Percentiles rank a stretch among this genome's conserved stretches.
Evolutionary conservation across 1,139 yeast genomes (phyloP).

Genomic region (Zhuliangozyma blackwelliae): DNA sequence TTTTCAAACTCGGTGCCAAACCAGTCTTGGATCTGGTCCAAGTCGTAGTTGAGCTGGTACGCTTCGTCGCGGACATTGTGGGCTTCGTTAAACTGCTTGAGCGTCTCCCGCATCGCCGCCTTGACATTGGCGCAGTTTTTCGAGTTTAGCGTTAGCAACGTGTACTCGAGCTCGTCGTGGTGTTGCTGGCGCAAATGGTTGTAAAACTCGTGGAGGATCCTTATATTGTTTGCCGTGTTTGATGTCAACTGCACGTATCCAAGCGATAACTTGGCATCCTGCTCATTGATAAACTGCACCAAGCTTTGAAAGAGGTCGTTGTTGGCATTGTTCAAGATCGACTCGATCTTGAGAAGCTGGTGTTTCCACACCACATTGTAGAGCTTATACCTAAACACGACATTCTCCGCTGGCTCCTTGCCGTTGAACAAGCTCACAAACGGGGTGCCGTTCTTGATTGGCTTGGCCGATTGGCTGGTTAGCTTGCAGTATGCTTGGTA

Average conservation of each 20-base stretch:
- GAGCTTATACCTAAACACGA: conserved; percentile 32
- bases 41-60: conserved; percentile 41
- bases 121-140: conserved; percentile 42
- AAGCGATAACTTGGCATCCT: conserved; percentile 26
- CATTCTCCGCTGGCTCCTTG: conserved; percentile 32
- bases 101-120: conserved; percentile 34
- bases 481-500: conserved; percentile 1
- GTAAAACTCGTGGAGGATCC: conserved; percentile 42
- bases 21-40: conserved; percentile 52
- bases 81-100: conserved; percentile 23
- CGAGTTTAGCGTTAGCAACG: conserved; percentile 36
- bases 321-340: conserved; percentile 36
- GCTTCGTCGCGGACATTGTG: conserved; percentile 7
- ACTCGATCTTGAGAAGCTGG: conserved; percentile 33
- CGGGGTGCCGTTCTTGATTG: conserved; percentile 17
- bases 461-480: conserved; percentile 4
- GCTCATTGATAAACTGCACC: conserved; percentile 21
- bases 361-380: conserved; percentile 36
- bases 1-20: conserved; percentile 14
- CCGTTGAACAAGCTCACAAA: conserved; percentile 38
- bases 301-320: conserved; percentile 32
- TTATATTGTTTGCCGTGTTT: conserved; percentile 52
- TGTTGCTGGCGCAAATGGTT: conserved; percentile 14
- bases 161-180: conserved; percentile 13
- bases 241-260: conserved; percentile 51